These are phyloP conservation scores for Candida coquimbonensis DNA, from an alignment of 805 yeast genomes.

Conservation along the genomic window DNA sequence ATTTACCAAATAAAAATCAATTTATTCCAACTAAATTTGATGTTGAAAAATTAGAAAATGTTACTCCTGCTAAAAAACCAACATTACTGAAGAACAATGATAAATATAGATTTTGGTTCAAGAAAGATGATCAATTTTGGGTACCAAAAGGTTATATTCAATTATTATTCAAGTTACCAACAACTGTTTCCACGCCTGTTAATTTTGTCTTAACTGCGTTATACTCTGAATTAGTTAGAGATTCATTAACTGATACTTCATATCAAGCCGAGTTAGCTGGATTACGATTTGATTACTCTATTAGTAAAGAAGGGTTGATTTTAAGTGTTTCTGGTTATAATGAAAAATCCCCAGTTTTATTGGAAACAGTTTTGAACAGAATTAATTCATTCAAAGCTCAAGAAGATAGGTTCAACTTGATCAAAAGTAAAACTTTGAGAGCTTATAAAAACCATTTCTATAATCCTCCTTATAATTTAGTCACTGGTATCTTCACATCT, in stretches of 20 bases:
- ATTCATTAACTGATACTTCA: conserved; percentile 64
- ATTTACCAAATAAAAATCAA: conserved; percentile 66
- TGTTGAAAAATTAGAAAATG: conserved; percentile 38
- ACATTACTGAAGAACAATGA: conserved; percentile 46
- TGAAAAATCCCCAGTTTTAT: conserved; percentile 63
- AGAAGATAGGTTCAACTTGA: conserved; percentile 54
- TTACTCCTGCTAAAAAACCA: conserved; percentile 45
- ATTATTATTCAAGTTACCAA: conserved; percentile 58
- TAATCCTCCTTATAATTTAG: conserved; percentile 72
- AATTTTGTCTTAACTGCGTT: conserved; percentile 53
- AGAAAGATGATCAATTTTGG: conserved; percentile 82
- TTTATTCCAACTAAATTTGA: conserved; percentile 77
- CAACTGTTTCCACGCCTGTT: conserved; percentile 50
- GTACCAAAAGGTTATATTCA: conserved; percentile 79
- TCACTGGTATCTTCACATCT: conserved; percentile 53
- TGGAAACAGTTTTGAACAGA: conserved; percentile 52
- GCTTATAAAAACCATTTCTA: conserved; percentile 62
- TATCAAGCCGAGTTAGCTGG: conserved; percentile 87
- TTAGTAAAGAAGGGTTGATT: conserved; percentile 64
- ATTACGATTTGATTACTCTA: conserved; percentile 46
- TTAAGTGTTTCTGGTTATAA: conserved; percentile 73
- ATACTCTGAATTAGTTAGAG: conserved; percentile 66
- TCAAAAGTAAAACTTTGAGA: conserved; percentile 58
- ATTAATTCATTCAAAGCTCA: conserved; percentile 44
- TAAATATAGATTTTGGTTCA: conserved; percentile 69